Base-by-base conservation (phyloP, 441 rosid species). In the Corymbia citriodora region DNA sequence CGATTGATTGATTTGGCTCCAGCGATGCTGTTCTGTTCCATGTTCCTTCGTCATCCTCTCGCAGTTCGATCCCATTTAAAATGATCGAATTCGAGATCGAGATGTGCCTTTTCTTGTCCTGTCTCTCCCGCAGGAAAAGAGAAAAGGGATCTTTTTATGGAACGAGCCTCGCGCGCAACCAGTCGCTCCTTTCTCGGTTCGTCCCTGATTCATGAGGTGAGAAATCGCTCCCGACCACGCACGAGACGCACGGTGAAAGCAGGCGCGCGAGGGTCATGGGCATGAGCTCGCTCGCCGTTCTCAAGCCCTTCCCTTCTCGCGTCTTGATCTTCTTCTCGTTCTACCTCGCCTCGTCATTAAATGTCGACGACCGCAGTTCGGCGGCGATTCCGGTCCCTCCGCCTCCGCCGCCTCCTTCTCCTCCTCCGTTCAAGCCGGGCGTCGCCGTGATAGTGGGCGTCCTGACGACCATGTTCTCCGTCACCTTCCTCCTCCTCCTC, bases 401-500 rank as follows among this genome's bases (percentile, higher is more conserved):
- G 88, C 92, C 55, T 13, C 83, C 59, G 15, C 81, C 87, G 50
- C 88, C 88, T 17, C 82, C 57, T 15, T 63, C 89, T 27, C 90
- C 88, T 18, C 88, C 97, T 7, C 91, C 97, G 1, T 92, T 97
- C 91, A 94, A 93, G 88, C 98, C 99, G 8, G 95, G 95, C 93
- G 92, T 96, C 88, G 96, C 96, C 23, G 94, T 96, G 14, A 72
- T 95, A 2, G 91, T 97, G n/a, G 98, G 94, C 50, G 91, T 96
- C 27, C 93, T 97, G 19, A 95, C 99, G 49, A 93, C 95, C 45
- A 54, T 95, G 54, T 97, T 96, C 92, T 96, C 97, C n/a, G 68
- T 96, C 33, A 97, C 96, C 17, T 96, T 97, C 86, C 96, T 97
- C n/a, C 91, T 97, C 17, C 96, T 97, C 50, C 97, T 97, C 85